phyloP scores from a whole-genome alignment of 2,329 filamentous ascomycete species.

The Diplodia corticola region DNA sequence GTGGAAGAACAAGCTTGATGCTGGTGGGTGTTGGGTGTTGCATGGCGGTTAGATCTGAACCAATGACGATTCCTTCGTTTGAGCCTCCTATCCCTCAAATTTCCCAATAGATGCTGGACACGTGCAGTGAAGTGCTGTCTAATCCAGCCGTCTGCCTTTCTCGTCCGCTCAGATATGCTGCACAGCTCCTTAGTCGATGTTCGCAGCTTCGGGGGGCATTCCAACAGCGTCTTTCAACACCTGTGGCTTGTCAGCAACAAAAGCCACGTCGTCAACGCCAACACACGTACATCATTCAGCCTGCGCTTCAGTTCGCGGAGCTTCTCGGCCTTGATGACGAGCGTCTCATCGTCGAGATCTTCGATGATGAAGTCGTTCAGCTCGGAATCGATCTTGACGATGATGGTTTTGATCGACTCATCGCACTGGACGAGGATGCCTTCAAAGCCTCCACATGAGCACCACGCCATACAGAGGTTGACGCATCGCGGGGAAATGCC shows the following conservation, averaged over 20 bases:
- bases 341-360: conserved; percentile 73
- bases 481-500: conserved; percentile 15
- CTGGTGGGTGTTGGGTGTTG: not conserved
- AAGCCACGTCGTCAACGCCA: not conserved
- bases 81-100: not conserved
- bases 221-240: conserved; percentile 40
- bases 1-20: not conserved
- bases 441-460: conserved; percentile 27
- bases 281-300: conserved; percentile 62
- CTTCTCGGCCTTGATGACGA: conserved; percentile 75
- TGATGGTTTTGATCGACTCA: conserved; percentile 84
- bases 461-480: not conserved
- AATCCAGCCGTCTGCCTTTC: not conserved
- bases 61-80: not conserved
- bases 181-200: not conserved
- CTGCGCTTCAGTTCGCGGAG: conserved; percentile 65
- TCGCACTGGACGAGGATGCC: conserved; percentile 80
- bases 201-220: conserved; percentile 21
- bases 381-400: conserved; percentile 71
- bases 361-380: conserved; percentile 73
- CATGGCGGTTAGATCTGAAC: not conserved
- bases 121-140: not conserved
- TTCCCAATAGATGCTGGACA: not conserved
- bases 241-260: conserved; percentile 27
- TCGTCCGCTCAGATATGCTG: not conserved